Evolutionary conservation across 2,329 filamentous ascomycete genomes (phyloP).

Genomic region (Botrytis squamosa): DNA sequence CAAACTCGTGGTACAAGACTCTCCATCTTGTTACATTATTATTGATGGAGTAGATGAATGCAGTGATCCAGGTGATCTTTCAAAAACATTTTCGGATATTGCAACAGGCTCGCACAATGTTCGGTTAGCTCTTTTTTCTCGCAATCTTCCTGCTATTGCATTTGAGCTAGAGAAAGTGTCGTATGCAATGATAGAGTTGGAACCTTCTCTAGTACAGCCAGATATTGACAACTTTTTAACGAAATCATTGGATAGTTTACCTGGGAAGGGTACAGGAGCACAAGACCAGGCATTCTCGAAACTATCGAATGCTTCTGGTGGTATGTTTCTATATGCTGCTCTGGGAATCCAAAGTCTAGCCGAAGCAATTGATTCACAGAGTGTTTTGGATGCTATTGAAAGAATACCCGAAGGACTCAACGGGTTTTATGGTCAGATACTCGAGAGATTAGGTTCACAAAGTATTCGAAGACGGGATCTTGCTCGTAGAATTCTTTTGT

Average conservation of each 20-base stretch:
- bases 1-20: not conserved
- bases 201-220: conserved; percentile 4
- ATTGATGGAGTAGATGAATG: conserved; percentile 21
- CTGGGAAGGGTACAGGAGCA: not conserved
- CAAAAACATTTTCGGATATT: not conserved
- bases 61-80: not conserved
- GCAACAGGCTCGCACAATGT: not conserved
- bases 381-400: conserved; percentile 11
- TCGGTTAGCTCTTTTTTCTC: conserved; percentile 7
- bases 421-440: conserved; percentile 15
- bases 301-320: conserved; percentile 4
- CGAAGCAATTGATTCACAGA: conserved; percentile 14
- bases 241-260: conserved; percentile 1
- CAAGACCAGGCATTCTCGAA: conserved; percentile 14
- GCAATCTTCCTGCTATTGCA: conserved; percentile 5
- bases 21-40: not conserved
- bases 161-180: not conserved
- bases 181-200: not conserved
- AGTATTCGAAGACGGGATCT: conserved; percentile 16
- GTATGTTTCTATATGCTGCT: conserved; percentile 18
- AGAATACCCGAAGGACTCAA: conserved; percentile 14
- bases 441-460: conserved; percentile 9
- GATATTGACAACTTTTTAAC: conserved; percentile 17
- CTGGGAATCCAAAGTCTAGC: conserved; percentile 13
- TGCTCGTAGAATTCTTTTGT: conserved; percentile 3